A percentile compares a stretch with the other conserved stretches of the same genome.
Evolutionary conservation across 2,329 filamentous ascomycete genomes (phyloP).

Genomic region (Cladobotryum mycophilum): DNA sequence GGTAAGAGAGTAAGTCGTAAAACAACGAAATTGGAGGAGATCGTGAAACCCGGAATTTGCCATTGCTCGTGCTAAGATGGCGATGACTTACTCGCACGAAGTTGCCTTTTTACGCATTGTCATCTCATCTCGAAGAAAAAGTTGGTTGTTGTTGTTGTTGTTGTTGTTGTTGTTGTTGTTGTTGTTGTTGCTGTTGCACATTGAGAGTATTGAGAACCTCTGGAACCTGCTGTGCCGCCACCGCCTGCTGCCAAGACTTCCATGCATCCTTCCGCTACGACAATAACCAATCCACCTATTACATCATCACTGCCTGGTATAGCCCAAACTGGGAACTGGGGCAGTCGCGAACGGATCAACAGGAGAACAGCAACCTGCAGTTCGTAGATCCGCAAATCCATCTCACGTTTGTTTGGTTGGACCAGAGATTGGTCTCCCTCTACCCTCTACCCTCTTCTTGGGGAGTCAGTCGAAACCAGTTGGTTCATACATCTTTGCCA

Average conservation of each 20-base stretch:
- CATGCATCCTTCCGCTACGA: conserved; percentile 6
- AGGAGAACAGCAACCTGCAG: conserved; percentile 4
- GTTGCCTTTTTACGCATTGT: too few relatives aligned
- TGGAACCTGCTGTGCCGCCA: background rate
- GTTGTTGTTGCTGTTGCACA: background rate
- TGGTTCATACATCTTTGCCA: too few relatives aligned
- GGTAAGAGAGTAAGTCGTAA: too few relatives aligned
- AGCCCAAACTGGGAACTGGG: background rate
- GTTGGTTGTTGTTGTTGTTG: background rate
- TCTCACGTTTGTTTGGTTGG: background rate
- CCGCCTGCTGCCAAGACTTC: conserved; percentile 3
- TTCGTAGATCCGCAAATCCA: conserved; percentile 6
- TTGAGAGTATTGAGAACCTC: background rate
- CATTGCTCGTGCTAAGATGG: too few relatives aligned
- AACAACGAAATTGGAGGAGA: too few relatives aligned
- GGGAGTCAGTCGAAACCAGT: background rate
- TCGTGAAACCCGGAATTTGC: too few relatives aligned
- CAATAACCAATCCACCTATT: conserved; percentile 2
- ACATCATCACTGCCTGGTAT: background rate
- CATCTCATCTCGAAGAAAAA: too few relatives aligned
- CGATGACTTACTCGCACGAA: too few relatives aligned
- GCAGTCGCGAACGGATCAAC: conserved; percentile 6
- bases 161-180: too few relatives aligned
- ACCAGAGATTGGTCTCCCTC: background rate
- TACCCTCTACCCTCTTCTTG: background rate